These are phyloP conservation scores for Miamiensis avidus DNA, from an alignment of 169 alveolate genomes.

Conservation along the genomic window DNA sequence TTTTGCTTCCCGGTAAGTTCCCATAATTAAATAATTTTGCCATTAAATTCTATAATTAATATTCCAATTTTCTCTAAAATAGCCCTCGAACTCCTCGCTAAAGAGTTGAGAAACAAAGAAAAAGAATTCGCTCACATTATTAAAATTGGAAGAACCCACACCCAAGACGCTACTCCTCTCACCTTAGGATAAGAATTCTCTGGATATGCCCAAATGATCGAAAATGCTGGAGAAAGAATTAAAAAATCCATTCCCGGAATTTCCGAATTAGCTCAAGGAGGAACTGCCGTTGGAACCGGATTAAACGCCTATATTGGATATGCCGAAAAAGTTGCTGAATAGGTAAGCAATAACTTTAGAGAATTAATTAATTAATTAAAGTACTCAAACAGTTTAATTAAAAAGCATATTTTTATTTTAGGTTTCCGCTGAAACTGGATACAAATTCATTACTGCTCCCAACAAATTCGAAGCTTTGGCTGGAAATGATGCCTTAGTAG, in stretches of 20 bases:
- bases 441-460: constrained; percentile 75
- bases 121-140: constrained; percentile 82
- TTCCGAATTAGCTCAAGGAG: constrained; percentile 88
- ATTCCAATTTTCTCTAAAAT: constrained; percentile 68
- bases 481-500: constrained; percentile 84
- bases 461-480: constrained; percentile 91
- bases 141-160: constrained; percentile 93
- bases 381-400: neutral
- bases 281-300: constrained; percentile 95
- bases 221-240: constrained; percentile 65
- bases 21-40: neutral
- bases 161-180: constrained; percentile 93
- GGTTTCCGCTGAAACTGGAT: constrained; percentile 73
- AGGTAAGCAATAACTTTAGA: neutral
- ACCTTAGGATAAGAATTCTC: constrained; percentile 92
- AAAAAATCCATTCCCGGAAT: constrained; percentile 67
- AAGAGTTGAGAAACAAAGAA: constrained; percentile 54
- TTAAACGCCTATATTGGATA: constrained; percentile 83
- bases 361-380: neutral
- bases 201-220: constrained; percentile 82
- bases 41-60: constrained; percentile 79
- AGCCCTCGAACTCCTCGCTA: constrained; percentile 57
- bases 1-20: constrained; percentile 61
- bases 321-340: constrained; percentile 80
- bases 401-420: neutral